Evolutionary conservation across 108 stramenopile species (phyloP), one percentile per base, ranked within the genome.

Genomic region (Conticribra weissflogii): DNA sequence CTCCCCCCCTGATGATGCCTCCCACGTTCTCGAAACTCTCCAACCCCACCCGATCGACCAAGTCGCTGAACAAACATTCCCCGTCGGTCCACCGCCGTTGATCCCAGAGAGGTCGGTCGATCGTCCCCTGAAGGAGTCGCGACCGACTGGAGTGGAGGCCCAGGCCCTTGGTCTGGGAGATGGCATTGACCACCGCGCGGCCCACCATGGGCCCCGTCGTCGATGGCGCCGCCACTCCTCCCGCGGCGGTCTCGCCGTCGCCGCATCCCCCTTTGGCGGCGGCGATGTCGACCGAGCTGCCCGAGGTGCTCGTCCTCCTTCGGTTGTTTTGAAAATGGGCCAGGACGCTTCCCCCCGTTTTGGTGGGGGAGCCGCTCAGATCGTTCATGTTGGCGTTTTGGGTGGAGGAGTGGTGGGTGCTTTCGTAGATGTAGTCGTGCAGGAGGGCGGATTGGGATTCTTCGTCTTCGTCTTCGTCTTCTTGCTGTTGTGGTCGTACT

Each of bases 71-170:
- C 5, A 77, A 47, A 54, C 76, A 77, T 24, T 77, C 76, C 18
- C 76, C 76, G 59, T 77, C 76, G n/a, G 76, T 77, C 76, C 76
- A 77, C 50, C 76, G 67, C 14, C 54, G 36, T 51, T 77, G 76
- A 55, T 68, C 68, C 76, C 76, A 77, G 2, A 55, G 19, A 5
- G 76, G 76, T 28, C 76, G 47, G 58, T 77, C 76, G 46, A 77
- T 77, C 12, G 76, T 77, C 15, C 76, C 76, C 36, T 77, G 76
- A 4, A 77, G 61, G 36, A 77, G 22, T 64, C 63, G 44, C 4
- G 76, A 51, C 15, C 76, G 52, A 23, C 51, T 36, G 46, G 48
- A 77, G 41, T 70, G 46, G 3, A 77, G 49, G 15, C 76, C 76
- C 0, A 77, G 47, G n/a, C 68, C 68, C 21, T 46, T 21, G 0